Evolutionary conservation across 345 rosid genomes (phyloP).

Genomic region (Bruguiera sexangula): DNA sequence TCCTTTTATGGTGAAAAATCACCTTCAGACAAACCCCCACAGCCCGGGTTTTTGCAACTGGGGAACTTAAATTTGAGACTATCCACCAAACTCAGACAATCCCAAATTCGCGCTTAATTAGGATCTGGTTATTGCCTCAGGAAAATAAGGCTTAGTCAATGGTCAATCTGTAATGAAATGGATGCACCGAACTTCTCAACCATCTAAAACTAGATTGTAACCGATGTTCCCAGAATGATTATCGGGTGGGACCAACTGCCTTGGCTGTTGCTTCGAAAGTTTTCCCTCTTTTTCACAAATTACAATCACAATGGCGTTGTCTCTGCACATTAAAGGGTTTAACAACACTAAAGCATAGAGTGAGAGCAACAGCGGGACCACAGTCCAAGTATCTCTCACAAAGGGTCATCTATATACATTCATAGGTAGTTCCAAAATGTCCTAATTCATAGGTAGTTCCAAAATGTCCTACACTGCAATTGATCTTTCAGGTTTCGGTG

Average conservation of each 20-base stretch:
- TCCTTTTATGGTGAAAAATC: neutral
- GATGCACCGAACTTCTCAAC: neutral
- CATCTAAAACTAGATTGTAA: conserved; percentile 7
- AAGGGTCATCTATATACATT: neutral
- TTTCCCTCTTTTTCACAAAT: conserved; percentile 6
- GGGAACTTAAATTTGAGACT: neutral
- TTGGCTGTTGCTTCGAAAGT: conserved; percentile 17
- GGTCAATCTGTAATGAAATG: neutral
- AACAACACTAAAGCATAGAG: neutral
- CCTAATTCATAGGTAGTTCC: neutral
- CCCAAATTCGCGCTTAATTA: no score
- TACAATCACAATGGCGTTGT: conserved; percentile 2
- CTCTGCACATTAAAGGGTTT: neutral
- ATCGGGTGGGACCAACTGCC: conserved; percentile 6
- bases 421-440: neutral
- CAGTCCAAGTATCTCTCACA: neutral
- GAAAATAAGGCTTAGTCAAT: neutral
- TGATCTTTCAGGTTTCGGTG: neutral
- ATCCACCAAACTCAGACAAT: no score
- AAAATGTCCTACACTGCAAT: neutral
- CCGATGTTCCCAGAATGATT: conserved; percentile 22
- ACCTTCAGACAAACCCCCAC: neutral
- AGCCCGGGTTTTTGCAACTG: neutral
- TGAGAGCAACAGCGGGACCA: conserved; percentile 10
- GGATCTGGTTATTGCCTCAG: neutral